These are phyloP conservation scores for Austroboletus rostrupii DNA, from an alignment of 1,284 basidiomycete genomes.

Conservation along the genomic window DNA sequence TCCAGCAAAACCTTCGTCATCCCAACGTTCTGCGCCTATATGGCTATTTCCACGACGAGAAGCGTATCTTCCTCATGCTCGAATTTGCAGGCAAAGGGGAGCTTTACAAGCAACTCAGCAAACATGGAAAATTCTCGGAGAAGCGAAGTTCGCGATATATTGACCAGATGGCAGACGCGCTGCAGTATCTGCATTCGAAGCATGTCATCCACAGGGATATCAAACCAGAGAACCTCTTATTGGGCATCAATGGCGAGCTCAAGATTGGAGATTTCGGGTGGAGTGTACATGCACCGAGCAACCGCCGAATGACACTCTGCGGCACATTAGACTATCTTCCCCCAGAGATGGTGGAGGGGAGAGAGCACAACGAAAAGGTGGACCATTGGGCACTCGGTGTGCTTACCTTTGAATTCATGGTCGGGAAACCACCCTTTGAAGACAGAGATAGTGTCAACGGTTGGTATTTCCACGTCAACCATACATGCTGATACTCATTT, in stretches of 20 bases:
- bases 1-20: slow-evolving; percentile 95
- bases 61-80: slow-evolving; percentile 96
- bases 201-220: slow-evolving; percentile 99
- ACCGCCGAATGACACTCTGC: slow-evolving; percentile 85
- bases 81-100: slow-evolving; percentile 97
- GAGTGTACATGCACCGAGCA: slow-evolving; percentile 96
- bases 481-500: slow-evolving; percentile 2
- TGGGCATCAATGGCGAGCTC: slow-evolving; percentile 94
- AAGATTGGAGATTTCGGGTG: slow-evolving; percentile 99
- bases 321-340: slow-evolving; percentile 97
- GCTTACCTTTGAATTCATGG: slow-evolving; percentile 91
- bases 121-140: slow-evolving; percentile 84
- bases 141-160: slow-evolving; percentile 86
- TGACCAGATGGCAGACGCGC: slow-evolving; percentile 97
- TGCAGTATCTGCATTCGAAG: slow-evolving; percentile 90
- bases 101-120: slow-evolving; percentile 92
- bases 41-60: slow-evolving; percentile 97
- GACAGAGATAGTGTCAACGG: slow-evolving; percentile 75
- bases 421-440: slow-evolving; percentile 93
- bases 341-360: slow-evolving; percentile 96
- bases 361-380: slow-evolving; percentile 83
- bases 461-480: slow-evolving; percentile 32
- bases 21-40: slow-evolving; percentile 93
- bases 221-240: slow-evolving; percentile 95
- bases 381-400: slow-evolving; percentile 98